Base-by-base conservation (phyloP, 1,284 basidiomycete genomes). In the Cryptococcus deneoformans region DNA sequence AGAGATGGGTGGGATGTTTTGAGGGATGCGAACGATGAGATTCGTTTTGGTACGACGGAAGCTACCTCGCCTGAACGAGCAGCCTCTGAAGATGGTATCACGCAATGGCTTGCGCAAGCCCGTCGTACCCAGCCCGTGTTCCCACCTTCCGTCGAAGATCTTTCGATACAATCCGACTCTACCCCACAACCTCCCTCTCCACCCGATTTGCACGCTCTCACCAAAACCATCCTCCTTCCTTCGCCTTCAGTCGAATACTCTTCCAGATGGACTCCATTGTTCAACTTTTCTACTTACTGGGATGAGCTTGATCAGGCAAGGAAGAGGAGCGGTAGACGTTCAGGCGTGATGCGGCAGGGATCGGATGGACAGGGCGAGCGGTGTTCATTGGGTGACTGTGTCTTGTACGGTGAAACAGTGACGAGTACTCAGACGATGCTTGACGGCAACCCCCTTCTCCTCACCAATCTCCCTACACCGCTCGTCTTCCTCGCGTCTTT, bases 351-450 rank as follows among this genome's bases (percentile, higher is more conserved):
- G 64, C 57, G 68, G 10, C 59, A 66, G 6, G 65, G 64, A 16
- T 49, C 57, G 51, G 57, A 54, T 3, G 51, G 49, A n/a, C 54
- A 48, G 24, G 61, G 59, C 9, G 60, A 70, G 48, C 54, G 44
- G 56, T 64, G 61, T 39, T 55, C 73, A 53, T 66, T 88, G 10
- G 94, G 94, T 0, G 88, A 92, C 57, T 82, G 85, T 14, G 71
- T 97, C 40, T 70, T 94, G 20, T 98, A 97, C 67, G 88, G 88
- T 29, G 90, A 97, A 76, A 86, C 87, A 0, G 88, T 98, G 6
- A 92, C 92, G 0, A 94, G 90, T 64, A 99, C 95, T 0, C 95
- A 99, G 77, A 95, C 92, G 0, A 85, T 98, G 84, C 82, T 98
- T 1, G 92, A 97, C 71, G 89, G 92, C 68, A 98, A 98, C 71